Percentiles rank a stretch among this genome's conserved stretches.
These are phyloP conservation scores for Strombidium stylifer DNA, from an alignment of 73 alveolate species.

Conservation along the genomic window DNA sequence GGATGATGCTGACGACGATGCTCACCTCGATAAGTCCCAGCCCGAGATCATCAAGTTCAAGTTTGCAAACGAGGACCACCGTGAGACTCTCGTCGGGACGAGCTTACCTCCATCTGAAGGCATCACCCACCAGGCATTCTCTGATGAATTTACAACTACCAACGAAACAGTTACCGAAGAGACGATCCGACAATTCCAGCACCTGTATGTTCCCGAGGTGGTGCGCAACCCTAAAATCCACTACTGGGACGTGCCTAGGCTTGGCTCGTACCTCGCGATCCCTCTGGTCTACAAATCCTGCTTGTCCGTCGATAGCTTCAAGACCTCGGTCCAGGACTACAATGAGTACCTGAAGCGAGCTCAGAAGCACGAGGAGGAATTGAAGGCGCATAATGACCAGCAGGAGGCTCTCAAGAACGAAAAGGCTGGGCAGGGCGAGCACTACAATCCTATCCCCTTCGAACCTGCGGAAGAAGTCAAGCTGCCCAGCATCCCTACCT, in stretches of 20 bases:
- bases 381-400: constrained; percentile 37
- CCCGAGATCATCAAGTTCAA: constrained; percentile 77
- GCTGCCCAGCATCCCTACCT: constrained; percentile 64
- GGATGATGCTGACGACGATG: constrained; percentile 83
- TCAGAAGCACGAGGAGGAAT: constrained; percentile 75
- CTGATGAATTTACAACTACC: not conserved
- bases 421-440: constrained; percentile 77
- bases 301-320: constrained; percentile 68
- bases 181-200: not conserved
- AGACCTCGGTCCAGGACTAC: constrained; percentile 73
- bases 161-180: not conserved
- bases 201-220: constrained; percentile 68
- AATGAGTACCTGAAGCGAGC: not conserved
- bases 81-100: constrained; percentile 62
- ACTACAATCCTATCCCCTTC: constrained; percentile 51
- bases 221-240: constrained; percentile 82
- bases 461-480: constrained; percentile 75
- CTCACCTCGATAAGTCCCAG: constrained; percentile 81
- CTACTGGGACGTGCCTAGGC: constrained; percentile 83
- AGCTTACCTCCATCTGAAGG: constrained; percentile 65
- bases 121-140: constrained; percentile 21
- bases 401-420: constrained; percentile 62
- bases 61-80: constrained; percentile 75
- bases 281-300: constrained; percentile 72
- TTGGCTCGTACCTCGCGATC: constrained; percentile 80